Evolutionary conservation across 2,329 filamentous ascomycete genomes (phyloP), one percentile per base, ranked within the genome.

Genomic region (Ophiognomonia clavigignenti-juglandacearum): DNA sequence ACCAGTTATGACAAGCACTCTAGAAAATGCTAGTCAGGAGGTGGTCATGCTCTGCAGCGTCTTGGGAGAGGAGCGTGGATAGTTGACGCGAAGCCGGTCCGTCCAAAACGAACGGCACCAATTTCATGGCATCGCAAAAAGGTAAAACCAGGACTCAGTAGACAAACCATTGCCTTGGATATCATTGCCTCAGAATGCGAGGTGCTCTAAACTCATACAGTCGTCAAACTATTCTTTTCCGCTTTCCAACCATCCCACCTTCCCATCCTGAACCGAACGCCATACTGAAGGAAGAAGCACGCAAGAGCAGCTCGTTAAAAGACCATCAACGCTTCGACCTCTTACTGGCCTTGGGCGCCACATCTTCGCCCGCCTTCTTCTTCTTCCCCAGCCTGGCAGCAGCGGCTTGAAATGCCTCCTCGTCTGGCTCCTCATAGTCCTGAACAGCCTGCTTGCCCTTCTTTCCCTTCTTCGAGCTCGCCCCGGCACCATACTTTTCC

Each of bases 401-500:
- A 5, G 78, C 75, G 6, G 73, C 75, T 50, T 80, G 74, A 47
- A 83, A 83, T 0, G 74, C 78, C 56, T 81, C 78, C 53, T 84
- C 80, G 0, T 80, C 76, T 3, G 62, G 67, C 13, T 75, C 74
- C n/a, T n/a, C n/a, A n/a, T n/a, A n/a, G 51, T 86, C 83, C 56
- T 89, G 84, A 22, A 77, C 64, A 1, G 60, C 63, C 22, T 65
- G 68, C 54, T 75, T 71, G 60, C 78, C 80, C 60, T 72, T 73
- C 10, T 71, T 72, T 38, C 56, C 53, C 54, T 73, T 74, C 0
- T 61, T 55, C 51, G 72, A 70, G 43, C 60, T 57, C 5, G 31
- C 20, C 41, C 59, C 59, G 7, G 72, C 68, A 23, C 73, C 69
- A 62, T 95, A 95, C 67, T 92, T 95, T 40, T 83, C 86, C 48